phyloP scores from a whole-genome alignment of 1,139 yeast genomes.

The Diutina neorugosa region DNA sequence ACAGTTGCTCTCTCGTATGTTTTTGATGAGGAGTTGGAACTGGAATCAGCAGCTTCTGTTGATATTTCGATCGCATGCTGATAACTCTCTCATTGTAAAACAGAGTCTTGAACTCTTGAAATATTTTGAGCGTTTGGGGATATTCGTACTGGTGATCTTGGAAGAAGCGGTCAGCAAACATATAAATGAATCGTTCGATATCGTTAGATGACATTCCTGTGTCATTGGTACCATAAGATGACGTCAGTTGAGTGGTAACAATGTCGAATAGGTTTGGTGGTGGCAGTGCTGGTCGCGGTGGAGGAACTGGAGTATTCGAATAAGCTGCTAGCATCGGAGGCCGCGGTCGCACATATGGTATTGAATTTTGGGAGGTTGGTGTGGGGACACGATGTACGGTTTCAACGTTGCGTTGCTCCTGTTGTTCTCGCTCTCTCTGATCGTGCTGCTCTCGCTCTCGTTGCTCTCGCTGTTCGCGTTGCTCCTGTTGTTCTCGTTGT shows the following conservation, averaged over 20 bases:
- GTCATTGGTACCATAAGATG: neutral
- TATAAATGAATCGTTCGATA: slow-evolving; percentile 35
- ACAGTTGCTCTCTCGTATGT: neutral
- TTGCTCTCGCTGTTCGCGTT: slow-evolving; percentile 2
- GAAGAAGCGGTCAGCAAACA: slow-evolving; percentile 38
- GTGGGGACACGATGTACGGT: neutral
- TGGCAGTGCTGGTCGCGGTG: neutral
- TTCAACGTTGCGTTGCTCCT: neutral
- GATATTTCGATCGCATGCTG: slow-evolving; percentile 13
- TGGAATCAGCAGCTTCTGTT: neutral
- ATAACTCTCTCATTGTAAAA: slow-evolving; percentile 38
- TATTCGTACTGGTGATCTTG: slow-evolving; percentile 32
- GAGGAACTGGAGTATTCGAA: neutral
- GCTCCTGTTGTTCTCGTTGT: slow-evolving; percentile 6
- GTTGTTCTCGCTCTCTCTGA: neutral
- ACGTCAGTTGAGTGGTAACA: neutral
- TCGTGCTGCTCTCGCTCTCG: slow-evolving; percentile 5
- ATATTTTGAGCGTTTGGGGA: slow-evolving; percentile 35
- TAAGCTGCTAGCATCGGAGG: neutral
- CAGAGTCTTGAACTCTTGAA: slow-evolving; percentile 37
- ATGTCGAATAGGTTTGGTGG: neutral
- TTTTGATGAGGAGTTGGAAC: neutral
- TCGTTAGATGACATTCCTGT: slow-evolving; percentile 25
- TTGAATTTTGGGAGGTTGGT: neutral
- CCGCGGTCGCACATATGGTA: neutral